These are phyloP conservation scores for Diaporthe destruens DNA, from an alignment of 2,329 filamentous ascomycete genomes.

Conservation along the genomic window DNA sequence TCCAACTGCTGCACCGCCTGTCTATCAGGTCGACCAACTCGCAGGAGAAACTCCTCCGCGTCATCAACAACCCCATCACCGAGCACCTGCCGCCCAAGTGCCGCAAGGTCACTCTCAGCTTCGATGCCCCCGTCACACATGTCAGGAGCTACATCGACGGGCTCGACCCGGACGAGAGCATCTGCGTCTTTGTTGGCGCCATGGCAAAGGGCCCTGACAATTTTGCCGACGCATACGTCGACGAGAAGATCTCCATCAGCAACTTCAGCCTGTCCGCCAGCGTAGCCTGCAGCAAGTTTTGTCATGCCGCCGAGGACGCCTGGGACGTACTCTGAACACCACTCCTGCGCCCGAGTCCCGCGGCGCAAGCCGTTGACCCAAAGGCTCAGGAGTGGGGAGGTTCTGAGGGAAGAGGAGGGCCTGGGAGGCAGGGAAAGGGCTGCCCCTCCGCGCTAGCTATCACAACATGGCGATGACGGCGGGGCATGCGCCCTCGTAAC, in stretches of 20 bases:
- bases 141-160: slow-evolving; percentile 90
- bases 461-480: slow-evolving; percentile 76
- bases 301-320: slow-evolving; percentile 95
- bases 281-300: slow-evolving; percentile 99
- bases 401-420: slow-evolving; percentile 3
- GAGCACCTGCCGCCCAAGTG: slow-evolving; percentile 97
- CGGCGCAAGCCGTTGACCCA: neutral
- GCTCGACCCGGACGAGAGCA: slow-evolving; percentile 86
- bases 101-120: slow-evolving; percentile 96
- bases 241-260: slow-evolving; percentile 98
- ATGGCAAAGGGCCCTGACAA: slow-evolving; percentile 98
- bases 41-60: slow-evolving; percentile 95
- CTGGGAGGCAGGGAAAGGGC: slow-evolving; percentile 47
- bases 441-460: slow-evolving; percentile 67
- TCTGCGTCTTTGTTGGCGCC: slow-evolving; percentile 96
- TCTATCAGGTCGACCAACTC: slow-evolving; percentile 97
- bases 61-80: slow-evolving; percentile 98
- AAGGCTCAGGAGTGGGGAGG: neutral
- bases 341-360: neutral
- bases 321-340: slow-evolving; percentile 84
- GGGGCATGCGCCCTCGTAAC: slow-evolving; percentile 58
- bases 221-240: slow-evolving; percentile 94
- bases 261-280: slow-evolving; percentile 97
- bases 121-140: slow-evolving; percentile 88
- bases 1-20: slow-evolving; percentile 93